Evolutionary conservation across 305 asterid genomes (phyloP).

Genomic region (Rubia balearica): DNA sequence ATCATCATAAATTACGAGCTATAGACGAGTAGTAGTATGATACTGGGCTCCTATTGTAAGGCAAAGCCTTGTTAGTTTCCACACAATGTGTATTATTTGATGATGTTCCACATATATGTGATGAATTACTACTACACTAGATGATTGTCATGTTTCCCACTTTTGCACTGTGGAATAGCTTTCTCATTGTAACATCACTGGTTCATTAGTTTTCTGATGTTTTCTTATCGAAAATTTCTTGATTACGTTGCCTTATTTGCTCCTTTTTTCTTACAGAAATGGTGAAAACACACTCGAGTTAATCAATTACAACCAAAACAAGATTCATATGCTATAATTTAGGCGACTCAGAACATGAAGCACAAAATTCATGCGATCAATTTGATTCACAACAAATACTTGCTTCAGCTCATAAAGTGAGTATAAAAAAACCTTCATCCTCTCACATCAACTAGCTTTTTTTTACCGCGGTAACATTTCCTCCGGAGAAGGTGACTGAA

Average conservation of each 20-base stretch:
- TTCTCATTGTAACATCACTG: background rate
- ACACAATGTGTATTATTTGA: background rate
- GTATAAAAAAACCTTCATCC: background rate
- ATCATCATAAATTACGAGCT: background rate
- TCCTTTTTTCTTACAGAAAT: too few species aligned
- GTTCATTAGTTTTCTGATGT: background rate
- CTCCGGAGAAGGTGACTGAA: slow-evolving; percentile 41
- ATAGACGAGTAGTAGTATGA: background rate
- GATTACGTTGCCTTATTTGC: too few species aligned
- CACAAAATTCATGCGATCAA: too few species aligned
- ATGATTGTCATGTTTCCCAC: background rate
- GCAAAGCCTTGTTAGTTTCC: slow-evolving; percentile 18
- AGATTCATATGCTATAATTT: too few species aligned
- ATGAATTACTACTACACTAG: background rate
- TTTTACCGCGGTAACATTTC: slow-evolving; percentile 35
- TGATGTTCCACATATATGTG: slow-evolving; percentile 3
- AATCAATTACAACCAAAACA: too few species aligned
- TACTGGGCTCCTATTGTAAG: slow-evolving; percentile 3
- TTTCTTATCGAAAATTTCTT: too few species aligned
- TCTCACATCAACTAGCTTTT: slow-evolving; percentile 37
- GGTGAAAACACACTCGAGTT: too few species aligned
- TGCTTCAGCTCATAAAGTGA: too few species aligned
- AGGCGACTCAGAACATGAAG: too few species aligned
- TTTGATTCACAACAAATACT: too few species aligned
- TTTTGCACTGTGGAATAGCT: background rate